Base-by-base conservation (phyloP, 2,329 filamentous ascomycete species). In the Botrytis tulipae region DNA sequence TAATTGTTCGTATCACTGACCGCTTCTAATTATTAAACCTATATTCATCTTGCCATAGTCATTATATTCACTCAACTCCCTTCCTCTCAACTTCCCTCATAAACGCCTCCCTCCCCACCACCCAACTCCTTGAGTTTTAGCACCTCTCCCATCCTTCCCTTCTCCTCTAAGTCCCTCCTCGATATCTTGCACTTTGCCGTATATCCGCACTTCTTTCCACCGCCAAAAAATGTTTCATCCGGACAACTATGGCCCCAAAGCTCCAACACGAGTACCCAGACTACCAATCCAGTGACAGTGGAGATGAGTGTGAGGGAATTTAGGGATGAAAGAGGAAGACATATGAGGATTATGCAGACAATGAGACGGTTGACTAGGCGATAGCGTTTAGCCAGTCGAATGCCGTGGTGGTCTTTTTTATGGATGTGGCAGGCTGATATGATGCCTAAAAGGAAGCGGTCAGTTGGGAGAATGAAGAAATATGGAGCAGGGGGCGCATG, bases 391-490 rank as follows among this genome's bases (percentile, higher is more conserved):
- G 80, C 3, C 20, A 80, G 74, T 2, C 79, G 77, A 18, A 76
- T 74, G 42, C 85, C 83, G 9, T 83, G 83, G 3, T 84, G 80
- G 25, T 86, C 82, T 37, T 84, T 82, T 75, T 87, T 88, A 81
- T 91, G 89, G 54, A 85, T 82, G 78, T 91, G 89, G 20, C 83
- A 83, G 29, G 85, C 78, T 1, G 87, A 85, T 67, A 91, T 90
- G 70, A 87, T 75, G 14, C 81, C 83, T 82, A 54, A 10, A 32
- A n/a, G 14, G 35, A 3, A 7, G 14, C 9, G 35, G 54, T 66
- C 42, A 40, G 70, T 37, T 73, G 65, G 73, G 48, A 46, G 57
- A 25, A 48, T 29, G 6, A 16, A 12, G 20, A 12, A 8, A 37
- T 16, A 25, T n/a, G 5, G 4, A 25, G 48, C 9, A n/a, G 25